Base-by-base conservation (phyloP, 768 basidiomycete species). In the Cystofilobasidium capitatum region DNA sequence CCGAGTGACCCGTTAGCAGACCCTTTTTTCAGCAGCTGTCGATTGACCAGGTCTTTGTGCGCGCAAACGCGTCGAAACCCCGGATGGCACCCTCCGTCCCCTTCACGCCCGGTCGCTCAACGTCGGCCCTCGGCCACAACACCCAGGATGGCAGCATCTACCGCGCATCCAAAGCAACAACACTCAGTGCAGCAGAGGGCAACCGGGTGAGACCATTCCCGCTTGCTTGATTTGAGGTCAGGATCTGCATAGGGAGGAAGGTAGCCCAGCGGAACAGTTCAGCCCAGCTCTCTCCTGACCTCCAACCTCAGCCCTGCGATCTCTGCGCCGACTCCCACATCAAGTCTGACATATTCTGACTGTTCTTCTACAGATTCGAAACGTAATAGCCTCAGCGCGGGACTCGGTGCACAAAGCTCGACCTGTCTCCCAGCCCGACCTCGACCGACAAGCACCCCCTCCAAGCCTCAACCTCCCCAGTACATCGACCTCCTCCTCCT, bases 391-490 rank as follows among this genome's bases (percentile, higher is more conserved):
- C 31, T 55, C 51, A 31, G 51, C 51, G 4, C 51, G 51, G 1
- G 51, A 55, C n/a, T 55, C 51, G 5, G 51, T 55, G 2, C 51
- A 31, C 51, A 61, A 61, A 39, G 59, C 59, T 44, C 59, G 59
- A 20, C 59, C 59, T 20, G 17, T 33, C 7, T 40, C 59, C 9
- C 36, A 42, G 17, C 44, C 59, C 14, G 42, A 44, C 31, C 59
- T 42, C 16, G n/a, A 39, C 13, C 37, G 40, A 1, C 36, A 29
- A 14, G 37, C 36, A 29, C 39, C 29, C 14, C 39, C 44, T 8
- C 59, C 59, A 1, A 14, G 29, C 5, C 59, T 42, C 39, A 40
- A 26, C 16, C 44, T 61, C 16, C 59, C 44, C 16, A 22, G 47
- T 49, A 22, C 47, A 6, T 44, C 59, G 20, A 39, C 59, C 59